phyloP scores from a whole-genome alignment of 495 filamentous ascomycete genomes.

The Hypomontagnella monticulosa region DNA sequence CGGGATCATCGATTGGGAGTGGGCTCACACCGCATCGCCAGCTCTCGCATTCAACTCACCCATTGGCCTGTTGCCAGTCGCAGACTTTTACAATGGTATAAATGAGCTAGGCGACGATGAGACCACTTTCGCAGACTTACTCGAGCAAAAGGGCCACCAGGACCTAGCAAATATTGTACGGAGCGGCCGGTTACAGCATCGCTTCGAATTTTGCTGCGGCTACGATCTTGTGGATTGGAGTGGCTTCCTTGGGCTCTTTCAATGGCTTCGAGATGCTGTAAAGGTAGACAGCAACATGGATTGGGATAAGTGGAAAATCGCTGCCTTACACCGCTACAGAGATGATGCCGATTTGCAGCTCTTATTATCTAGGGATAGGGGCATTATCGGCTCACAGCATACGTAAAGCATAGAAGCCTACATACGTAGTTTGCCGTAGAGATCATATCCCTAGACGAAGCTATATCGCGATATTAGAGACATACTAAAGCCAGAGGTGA shows the following conservation, averaged over 20 bases:
- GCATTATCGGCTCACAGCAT: too few species aligned
- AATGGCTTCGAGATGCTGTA: slow-evolving; percentile 46
- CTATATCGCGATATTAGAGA: too few species aligned
- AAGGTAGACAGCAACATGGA: slow-evolving; percentile 42
- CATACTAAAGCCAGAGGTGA: too few species aligned
- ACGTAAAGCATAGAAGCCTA: too few species aligned
- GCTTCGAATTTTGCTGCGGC: slow-evolving; percentile 52
- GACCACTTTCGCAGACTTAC: slow-evolving; percentile 42
- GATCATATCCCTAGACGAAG: too few species aligned
- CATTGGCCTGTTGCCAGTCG: slow-evolving; percentile 49
- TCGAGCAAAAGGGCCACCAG: slow-evolving; percentile 44
- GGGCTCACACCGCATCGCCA: slow-evolving; percentile 48
- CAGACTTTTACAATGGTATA: slow-evolving; percentile 47
- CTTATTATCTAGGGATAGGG: slow-evolving; percentile 9
- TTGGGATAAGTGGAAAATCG: slow-evolving; percentile 50
- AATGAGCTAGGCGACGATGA: slow-evolving; percentile 49
- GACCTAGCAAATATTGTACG: slow-evolving; percentile 47
- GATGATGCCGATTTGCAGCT: slow-evolving; percentile 44
- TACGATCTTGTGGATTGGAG: slow-evolving; percentile 53
- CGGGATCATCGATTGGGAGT: slow-evolving; percentile 54
- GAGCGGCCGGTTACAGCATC: slow-evolving; percentile 48
- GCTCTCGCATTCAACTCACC: slow-evolving; percentile 52
- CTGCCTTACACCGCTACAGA: slow-evolving; percentile 43
- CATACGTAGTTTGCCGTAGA: too few species aligned
- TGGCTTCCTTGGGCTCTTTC: slow-evolving; percentile 55